Conservation (phyloP, 495 filamentous ascomycete species). For the Rostrohypoxylon terebratum region DNA sequence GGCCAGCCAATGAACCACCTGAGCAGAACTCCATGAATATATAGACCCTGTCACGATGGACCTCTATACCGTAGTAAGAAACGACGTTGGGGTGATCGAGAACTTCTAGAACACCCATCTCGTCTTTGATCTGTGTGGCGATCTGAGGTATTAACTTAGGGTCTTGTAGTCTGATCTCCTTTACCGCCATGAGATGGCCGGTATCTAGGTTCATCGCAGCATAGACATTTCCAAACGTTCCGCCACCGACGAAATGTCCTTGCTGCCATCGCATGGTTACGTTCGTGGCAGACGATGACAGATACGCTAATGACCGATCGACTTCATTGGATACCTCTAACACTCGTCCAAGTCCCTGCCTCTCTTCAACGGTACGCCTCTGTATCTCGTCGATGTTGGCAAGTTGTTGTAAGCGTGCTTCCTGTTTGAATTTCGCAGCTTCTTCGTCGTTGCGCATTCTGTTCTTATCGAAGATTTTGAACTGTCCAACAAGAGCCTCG, state of each 20-base stretch:
- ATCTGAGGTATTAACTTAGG: constrained; percentile 95
- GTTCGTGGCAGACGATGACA: constrained; percentile 93
- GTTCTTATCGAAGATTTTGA: constrained; percentile 78
- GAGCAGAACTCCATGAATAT: constrained; percentile 99
- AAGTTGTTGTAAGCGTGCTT: constrained; percentile 77
- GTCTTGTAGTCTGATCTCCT: constrained; percentile 97
- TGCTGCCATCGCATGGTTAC: constrained; percentile 97
- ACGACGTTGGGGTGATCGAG: constrained; percentile 98
- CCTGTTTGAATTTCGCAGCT: constrained; percentile 75
- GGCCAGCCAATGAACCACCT: constrained; percentile 88
- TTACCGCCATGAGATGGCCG: constrained; percentile 96
- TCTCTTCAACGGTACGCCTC: constrained; percentile 84
- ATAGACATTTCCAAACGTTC: constrained; percentile 97
- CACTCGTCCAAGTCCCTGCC: constrained; percentile 88
- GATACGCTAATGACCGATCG: constrained; percentile 90
- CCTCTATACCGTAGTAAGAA: constrained; percentile 96
- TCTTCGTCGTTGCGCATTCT: constrained; percentile 87
- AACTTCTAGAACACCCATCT: constrained; percentile 95
- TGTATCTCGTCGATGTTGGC: constrained; percentile 79
- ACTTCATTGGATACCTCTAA: constrained; percentile 95
- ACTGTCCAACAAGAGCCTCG: constrained; percentile 78
- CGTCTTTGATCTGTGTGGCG: constrained; percentile 91
- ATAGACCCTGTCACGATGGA: constrained; percentile 97
- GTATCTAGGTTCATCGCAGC: constrained; percentile 96
- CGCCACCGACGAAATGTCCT: constrained; percentile 95